Percentiles rank a stretch among this genome's conserved stretches.
phyloP scores from a whole-genome alignment of 2,329 filamentous ascomycete species.

The Sclerotinia spermophila region DNA sequence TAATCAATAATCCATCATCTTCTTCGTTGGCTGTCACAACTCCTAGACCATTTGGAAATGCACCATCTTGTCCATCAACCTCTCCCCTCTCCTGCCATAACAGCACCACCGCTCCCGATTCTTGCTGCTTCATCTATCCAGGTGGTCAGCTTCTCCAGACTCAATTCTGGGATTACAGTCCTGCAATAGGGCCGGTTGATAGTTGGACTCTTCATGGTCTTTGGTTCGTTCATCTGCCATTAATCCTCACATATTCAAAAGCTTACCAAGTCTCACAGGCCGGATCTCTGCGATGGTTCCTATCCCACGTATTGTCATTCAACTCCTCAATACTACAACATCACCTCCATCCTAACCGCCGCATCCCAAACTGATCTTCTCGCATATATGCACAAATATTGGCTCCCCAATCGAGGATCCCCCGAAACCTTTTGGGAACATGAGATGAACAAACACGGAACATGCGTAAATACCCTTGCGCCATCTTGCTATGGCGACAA shows the following conservation, averaged over 20 bases:
- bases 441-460: constrained; percentile 73
- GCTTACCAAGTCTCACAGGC: constrained; percentile 42
- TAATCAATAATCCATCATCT: constrained; percentile 18
- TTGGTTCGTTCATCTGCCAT: constrained; percentile 37
- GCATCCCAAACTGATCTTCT: constrained; percentile 55
- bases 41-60: constrained; percentile 21
- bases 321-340: constrained; percentile 60
- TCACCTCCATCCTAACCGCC: constrained; percentile 56
- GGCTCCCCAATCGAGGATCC: constrained; percentile 64
- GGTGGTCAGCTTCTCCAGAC: constrained; percentile 70
- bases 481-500: constrained; percentile 58
- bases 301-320: constrained; percentile 65
- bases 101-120: constrained; percentile 55
- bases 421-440: constrained; percentile 52
- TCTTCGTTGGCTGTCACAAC: neutral
- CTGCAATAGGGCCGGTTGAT: constrained; percentile 58
- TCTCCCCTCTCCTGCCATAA: constrained; percentile 59
- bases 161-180: constrained; percentile 73
- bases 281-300: constrained; percentile 65
- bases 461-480: constrained; percentile 65
- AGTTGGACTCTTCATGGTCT: constrained; percentile 74
- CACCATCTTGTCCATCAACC: constrained; percentile 32
- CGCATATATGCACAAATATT: constrained; percentile 56
- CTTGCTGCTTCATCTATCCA: constrained; percentile 73
- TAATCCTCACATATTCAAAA: neutral